Evolutionary conservation across 805 yeast species (phyloP).

Genomic region (Saccharomyces kudriavzevii): DNA sequence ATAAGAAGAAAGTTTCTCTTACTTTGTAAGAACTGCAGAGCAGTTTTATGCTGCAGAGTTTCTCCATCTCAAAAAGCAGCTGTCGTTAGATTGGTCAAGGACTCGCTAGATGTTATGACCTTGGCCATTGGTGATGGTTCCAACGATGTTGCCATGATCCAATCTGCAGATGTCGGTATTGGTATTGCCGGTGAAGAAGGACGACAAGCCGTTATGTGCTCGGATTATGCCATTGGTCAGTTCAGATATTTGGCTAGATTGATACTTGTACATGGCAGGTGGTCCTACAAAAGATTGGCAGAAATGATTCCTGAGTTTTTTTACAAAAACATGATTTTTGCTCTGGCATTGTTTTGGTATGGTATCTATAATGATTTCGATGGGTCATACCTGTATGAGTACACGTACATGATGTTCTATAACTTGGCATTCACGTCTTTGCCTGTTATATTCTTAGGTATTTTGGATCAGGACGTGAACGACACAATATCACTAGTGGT

Average conservation of each 20-base stretch:
- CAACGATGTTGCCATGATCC: conserved; percentile 87
- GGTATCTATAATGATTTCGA: conserved; percentile 69
- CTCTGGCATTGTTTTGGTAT: conserved; percentile 70
- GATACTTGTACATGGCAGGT: conserved; percentile 71
- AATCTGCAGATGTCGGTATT: conserved; percentile 79
- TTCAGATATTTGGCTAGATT: conserved; percentile 63
- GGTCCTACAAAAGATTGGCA: conserved; percentile 75
- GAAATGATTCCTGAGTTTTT: conserved; percentile 82
- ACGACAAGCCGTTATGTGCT: conserved; percentile 80
- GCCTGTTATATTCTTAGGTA: conserved; percentile 70
- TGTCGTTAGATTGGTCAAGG: conserved; percentile 73
- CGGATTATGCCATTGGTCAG: conserved; percentile 81
- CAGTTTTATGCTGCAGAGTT: conserved; percentile 80
- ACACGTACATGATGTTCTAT: conserved; percentile 71
- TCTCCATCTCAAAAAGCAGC: conserved; percentile 83
- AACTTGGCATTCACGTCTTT: conserved; percentile 76
- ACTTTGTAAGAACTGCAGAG: conserved; percentile 70
- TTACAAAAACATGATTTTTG: conserved; percentile 69
- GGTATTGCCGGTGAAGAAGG: conserved; percentile 93
- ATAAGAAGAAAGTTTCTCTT: conserved; percentile 53
- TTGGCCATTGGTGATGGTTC: conserved; percentile 86
- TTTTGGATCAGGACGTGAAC: conserved; percentile 73
- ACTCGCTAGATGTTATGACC: conserved; percentile 70
- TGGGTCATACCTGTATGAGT: conserved; percentile 73
- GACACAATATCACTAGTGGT: conserved; percentile 61